phyloP scores from a whole-genome alignment of 106 monocot species.

The Narthecium ossifragum region DNA sequence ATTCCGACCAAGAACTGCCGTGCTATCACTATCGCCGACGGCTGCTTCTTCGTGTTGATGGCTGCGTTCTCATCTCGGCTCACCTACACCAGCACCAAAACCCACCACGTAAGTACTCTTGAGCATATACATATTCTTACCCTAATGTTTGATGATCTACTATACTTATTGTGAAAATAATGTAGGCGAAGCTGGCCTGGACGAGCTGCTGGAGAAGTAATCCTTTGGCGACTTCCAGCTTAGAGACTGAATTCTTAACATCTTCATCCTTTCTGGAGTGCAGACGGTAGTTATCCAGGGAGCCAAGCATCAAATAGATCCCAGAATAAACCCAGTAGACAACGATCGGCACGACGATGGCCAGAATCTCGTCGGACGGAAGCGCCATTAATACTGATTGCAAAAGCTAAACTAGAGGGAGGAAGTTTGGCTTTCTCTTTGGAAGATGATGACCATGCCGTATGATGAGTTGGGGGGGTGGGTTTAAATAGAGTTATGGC shows the following conservation, averaged over 20 bases:
- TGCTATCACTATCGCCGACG: neutral
- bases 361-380: conserved; percentile 7
- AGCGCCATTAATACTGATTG: too few relatives aligned
- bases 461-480: too few relatives aligned
- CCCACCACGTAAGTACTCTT: too few relatives aligned
- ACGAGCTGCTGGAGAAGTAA: conserved; percentile 11
- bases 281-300: conserved; percentile 16
- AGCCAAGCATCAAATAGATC: conserved; percentile 18
- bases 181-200: neutral
- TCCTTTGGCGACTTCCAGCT: conserved; percentile 1
- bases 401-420: too few relatives aligned
- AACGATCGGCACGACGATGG: conserved; percentile 7
- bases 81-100: too few relatives aligned
- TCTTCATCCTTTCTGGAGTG: conserved; percentile 12
- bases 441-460: too few relatives aligned
- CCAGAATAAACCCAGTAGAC: conserved; percentile 21
- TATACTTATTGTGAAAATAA: conserved; percentile 3
- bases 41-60: too few relatives aligned
- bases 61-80: too few relatives aligned
- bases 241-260: conserved; percentile 7
- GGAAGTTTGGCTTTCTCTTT: too few relatives aligned
- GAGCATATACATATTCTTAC: too few relatives aligned
- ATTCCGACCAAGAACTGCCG: conserved; percentile 28
- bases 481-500: too few relatives aligned
- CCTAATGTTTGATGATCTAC: neutral